Base-by-base conservation (phyloP, 2,329 filamentous ascomycete genomes). In the Neofusicoccum cordaticola region DNA sequence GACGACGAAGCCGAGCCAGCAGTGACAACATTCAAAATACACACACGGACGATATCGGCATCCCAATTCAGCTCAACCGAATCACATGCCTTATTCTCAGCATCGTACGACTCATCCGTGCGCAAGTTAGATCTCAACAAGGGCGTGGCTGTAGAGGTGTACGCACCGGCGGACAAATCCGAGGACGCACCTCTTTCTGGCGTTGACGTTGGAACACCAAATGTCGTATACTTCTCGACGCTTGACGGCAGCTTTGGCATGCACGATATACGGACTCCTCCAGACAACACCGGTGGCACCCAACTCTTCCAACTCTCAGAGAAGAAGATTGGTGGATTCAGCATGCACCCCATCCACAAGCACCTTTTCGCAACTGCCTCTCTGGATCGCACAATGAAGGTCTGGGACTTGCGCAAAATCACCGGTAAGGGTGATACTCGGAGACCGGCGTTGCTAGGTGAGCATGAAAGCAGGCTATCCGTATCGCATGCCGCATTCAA, bases 241-340 rank as follows among this genome's bases (percentile, higher is more conserved):
- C 81, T 99, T 0, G 85, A 91, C 39, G 95, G 95, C 1, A 83
- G 82, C 0, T 88, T 98, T 34, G 93, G 93, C 0, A 88, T 90
- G 0, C 88, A 95, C 72, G 95, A 99, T 72, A 83, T 90, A 63
- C 87, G 94, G 7, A 83, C 85, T 0, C 77, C 79, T 0, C 76
- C 83, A 0, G 78, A 79, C 6, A 82, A 86, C 2, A 83, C 85
- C 0, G 72, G 71, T 1, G 74, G 73, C 2, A 70, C 78, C 0
- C 86, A 92, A 15, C 80, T 90, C 1, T 96, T 92, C 85, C 83
- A 86, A 8, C 81, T 98, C 0, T 90, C 89, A 0, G 93, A 96
- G 62, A 93, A 96, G 76, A 99, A 99, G 73, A 97, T 99, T 62
- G 95, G 95, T 17, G 95, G 95, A 0, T 98, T 98, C 77, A 90